Conservation (phyloP, 495 filamentous ascomycete species). For the Physcia stellaris region DNA sequence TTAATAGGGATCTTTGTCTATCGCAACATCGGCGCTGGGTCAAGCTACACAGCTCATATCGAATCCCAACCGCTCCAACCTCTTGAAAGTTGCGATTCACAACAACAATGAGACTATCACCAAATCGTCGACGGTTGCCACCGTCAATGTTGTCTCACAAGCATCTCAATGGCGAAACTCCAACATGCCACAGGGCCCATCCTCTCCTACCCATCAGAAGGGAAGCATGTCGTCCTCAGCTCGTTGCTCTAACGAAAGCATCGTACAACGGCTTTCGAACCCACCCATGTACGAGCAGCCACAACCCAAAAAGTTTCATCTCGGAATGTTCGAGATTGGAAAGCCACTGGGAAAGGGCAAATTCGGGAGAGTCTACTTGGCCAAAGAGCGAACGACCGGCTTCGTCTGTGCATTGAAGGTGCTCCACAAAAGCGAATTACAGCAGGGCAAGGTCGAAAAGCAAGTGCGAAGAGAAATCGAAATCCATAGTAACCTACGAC, state of each 20-base stretch:
- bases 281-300: conserved; percentile 46
- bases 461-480: conserved; percentile 95
- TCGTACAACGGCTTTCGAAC: conserved; percentile 37
- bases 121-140: conserved; percentile 40
- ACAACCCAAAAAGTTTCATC: conserved; percentile 64
- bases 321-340: conserved; percentile 98
- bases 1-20: conserved; percentile 30
- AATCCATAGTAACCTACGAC: conserved; percentile 90
- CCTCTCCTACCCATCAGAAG: conserved; percentile 23
- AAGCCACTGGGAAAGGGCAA: conserved; percentile 94
- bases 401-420: conserved; percentile 98
- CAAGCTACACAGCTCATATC: conserved; percentile 38
- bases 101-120: conserved; percentile 46
- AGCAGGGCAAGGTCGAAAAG: conserved; percentile 88
- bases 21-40: conserved; percentile 39
- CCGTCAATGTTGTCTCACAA: conserved; percentile 54
- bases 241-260: conserved; percentile 41
- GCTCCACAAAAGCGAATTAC: conserved; percentile 85
- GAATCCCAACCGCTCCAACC: conserved; percentile 49
- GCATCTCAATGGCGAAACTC: conserved; percentile 40
- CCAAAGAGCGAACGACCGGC: conserved; percentile 72
- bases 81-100: conserved; percentile 73
- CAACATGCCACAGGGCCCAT: conserved; percentile 26
- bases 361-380: conserved; percentile 92
- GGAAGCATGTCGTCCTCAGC: conserved; percentile 24